Evolutionary conservation across 371 early-diverging fungal species (phyloP).

Genomic region (Mortierella sp.): DNA sequence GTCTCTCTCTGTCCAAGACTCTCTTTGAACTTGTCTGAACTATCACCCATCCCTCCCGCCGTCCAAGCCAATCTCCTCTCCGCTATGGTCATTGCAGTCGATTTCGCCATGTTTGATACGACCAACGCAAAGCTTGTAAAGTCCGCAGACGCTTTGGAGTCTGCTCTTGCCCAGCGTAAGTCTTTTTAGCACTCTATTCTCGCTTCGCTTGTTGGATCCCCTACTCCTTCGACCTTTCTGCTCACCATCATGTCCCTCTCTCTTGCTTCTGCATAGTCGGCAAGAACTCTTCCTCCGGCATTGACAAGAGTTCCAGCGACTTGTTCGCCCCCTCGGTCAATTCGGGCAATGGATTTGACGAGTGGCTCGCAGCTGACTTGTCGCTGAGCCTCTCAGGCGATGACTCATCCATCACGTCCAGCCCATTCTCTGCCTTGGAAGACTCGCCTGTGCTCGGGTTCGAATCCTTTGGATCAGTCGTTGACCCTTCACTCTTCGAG

Average conservation of each 20-base stretch:
- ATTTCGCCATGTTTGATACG: slow-evolving; percentile 50
- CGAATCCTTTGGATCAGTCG: slow-evolving; percentile 35
- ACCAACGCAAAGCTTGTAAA: slow-evolving; percentile 45
- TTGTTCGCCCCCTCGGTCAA: slow-evolving; percentile 15
- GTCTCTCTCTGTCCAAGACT: background rate
- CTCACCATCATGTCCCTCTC: background rate
- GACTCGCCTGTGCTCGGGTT: slow-evolving; percentile 52
- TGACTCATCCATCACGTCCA: slow-evolving; percentile 44
- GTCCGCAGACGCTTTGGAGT: slow-evolving; percentile 50
- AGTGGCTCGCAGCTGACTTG: slow-evolving; percentile 51
- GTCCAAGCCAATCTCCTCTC: background rate
- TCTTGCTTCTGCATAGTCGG: slow-evolving; percentile 11
- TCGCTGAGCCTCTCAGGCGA: slow-evolving; percentile 39
- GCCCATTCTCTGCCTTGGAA: slow-evolving; percentile 48
- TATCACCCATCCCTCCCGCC: slow-evolving; percentile 1
- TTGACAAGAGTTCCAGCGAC: slow-evolving; percentile 15
- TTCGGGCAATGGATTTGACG: slow-evolving; percentile 46
- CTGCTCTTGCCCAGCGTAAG: slow-evolving; percentile 54
- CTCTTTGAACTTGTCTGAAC: slow-evolving; percentile 10
- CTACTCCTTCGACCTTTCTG: too few relatives aligned
- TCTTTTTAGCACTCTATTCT: too few relatives aligned
- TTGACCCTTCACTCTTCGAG: slow-evolving; percentile 44
- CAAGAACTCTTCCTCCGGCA: slow-evolving; percentile 17
- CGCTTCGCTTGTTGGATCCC: too few relatives aligned
- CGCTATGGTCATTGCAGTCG: slow-evolving; percentile 44